phyloP scores from a whole-genome alignment of 768 basidiomycete species.

The Mycena alexandri region DNA sequence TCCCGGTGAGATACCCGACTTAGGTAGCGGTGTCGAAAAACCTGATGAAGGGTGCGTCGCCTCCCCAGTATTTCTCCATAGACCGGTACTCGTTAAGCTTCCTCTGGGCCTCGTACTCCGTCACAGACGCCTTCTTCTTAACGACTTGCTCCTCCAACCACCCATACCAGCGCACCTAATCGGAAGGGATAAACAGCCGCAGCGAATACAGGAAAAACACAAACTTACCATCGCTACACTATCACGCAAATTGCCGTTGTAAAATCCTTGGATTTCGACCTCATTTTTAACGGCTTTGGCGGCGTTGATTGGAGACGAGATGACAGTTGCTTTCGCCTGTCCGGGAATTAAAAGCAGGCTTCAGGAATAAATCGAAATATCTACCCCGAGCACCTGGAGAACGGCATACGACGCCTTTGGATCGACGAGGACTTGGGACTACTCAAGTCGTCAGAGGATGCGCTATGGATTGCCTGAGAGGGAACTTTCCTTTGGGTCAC shows the following conservation, averaged over 20 bases:
- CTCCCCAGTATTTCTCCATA: conserved; percentile 69
- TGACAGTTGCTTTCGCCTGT: conserved; percentile 52
- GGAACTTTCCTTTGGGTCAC: conserved; percentile 60
- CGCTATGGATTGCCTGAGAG: not conserved
- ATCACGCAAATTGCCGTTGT: conserved; percentile 75
- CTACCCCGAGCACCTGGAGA: conserved; percentile 55
- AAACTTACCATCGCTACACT: conserved; percentile 67
- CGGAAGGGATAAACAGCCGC: not conserved
- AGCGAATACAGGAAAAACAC: not conserved
- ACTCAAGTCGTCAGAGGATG: not conserved
- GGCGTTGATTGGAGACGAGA: conserved; percentile 67
- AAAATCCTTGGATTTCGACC: conserved; percentile 76
- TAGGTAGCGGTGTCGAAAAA: conserved; percentile 62
- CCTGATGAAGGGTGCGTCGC: conserved; percentile 81
- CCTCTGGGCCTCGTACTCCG: conserved; percentile 63
- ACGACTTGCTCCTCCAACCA: conserved; percentile 38
- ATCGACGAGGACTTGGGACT: conserved; percentile 65
- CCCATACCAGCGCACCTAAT: conserved; percentile 51
- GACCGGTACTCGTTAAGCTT: conserved; percentile 71
- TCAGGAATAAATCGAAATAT: conserved; percentile 4
- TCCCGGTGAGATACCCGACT: conserved; percentile 49
- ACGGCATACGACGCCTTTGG: conserved; percentile 71
- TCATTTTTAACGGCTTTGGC: conserved; percentile 69
- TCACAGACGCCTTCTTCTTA: conserved; percentile 32
- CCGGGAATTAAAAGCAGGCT: conserved; percentile 42